Evolutionary conservation across 192 early-diverging fungal species (phyloP).

Genomic region (Spinellus fusiger): DNA sequence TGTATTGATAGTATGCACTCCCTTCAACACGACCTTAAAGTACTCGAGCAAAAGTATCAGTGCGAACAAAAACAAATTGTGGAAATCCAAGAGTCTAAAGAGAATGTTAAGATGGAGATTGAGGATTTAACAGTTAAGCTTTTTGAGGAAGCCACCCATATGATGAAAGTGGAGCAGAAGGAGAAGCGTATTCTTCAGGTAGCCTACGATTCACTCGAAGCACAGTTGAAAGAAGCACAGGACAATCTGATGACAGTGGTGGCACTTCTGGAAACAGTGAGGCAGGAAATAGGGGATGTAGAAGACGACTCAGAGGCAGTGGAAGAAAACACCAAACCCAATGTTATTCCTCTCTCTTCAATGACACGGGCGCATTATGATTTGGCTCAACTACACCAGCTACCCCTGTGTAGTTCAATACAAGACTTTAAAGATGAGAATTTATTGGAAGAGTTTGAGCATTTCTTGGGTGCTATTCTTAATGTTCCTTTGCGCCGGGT

Average conservation of each 20-base stretch:
- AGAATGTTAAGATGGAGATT: constrained; percentile 81
- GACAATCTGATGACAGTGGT: constrained; percentile 60
- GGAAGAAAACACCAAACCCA: background rate
- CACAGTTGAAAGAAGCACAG: constrained; percentile 52
- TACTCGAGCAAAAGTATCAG: constrained; percentile 62
- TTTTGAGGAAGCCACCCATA: constrained; percentile 85
- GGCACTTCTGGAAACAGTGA: constrained; percentile 71
- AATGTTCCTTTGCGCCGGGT: constrained; percentile 61
- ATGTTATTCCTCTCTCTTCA: constrained; percentile 17
- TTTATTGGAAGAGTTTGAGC: constrained; percentile 75
- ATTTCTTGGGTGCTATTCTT: constrained; percentile 66
- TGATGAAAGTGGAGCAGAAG: constrained; percentile 72
- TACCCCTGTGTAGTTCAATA: constrained; percentile 8
- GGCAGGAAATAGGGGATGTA: constrained; percentile 63
- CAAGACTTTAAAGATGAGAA: constrained; percentile 56
- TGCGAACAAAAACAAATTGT: constrained; percentile 74
- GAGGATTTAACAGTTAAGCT: constrained; percentile 80
- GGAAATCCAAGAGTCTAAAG: constrained; percentile 79
- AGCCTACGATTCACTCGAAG: constrained; percentile 38
- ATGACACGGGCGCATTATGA: constrained; percentile 38
- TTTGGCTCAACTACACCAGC: constrained; percentile 24
- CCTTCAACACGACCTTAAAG: constrained; percentile 53
- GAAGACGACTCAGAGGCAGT: constrained; percentile 22
- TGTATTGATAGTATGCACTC: background rate
- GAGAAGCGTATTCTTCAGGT: constrained; percentile 39